These are phyloP conservation scores for Gossypium mustelinum DNA, from an alignment of 345 rosid species.

Conservation along the genomic window DNA sequence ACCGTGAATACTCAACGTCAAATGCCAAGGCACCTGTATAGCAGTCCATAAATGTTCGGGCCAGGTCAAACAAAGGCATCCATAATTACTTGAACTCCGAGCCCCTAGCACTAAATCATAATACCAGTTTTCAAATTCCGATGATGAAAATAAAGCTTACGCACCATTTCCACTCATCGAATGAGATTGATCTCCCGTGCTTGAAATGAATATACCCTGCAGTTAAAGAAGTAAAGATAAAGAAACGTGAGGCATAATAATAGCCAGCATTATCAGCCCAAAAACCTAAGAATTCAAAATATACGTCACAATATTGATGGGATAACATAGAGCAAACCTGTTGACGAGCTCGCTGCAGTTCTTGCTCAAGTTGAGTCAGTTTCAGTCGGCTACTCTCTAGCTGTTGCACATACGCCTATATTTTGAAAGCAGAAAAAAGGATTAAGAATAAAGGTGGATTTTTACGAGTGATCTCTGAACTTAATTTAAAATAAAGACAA, in stretches of 20 bases:
- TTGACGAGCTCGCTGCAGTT: constrained; percentile 91
- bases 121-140: background rate
- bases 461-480: background rate
- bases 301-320: constrained; percentile 10
- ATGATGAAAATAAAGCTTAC: background rate
- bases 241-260: constrained; percentile 8
- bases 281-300: constrained; percentile 5
- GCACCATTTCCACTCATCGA: constrained; percentile 90
- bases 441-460: background rate
- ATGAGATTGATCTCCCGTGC: constrained; percentile 87
- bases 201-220: constrained; percentile 75
- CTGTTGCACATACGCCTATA: constrained; percentile 90
- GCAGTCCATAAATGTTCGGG: background rate
- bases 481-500: background rate
- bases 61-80: too few relatives aligned
- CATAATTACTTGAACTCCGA: background rate
- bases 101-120: background rate
- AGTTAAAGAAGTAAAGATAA: constrained; percentile 7
- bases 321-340: constrained; percentile 48
- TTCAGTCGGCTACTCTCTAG: constrained; percentile 89
- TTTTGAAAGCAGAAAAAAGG: constrained; percentile 4
- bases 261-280: constrained; percentile 1
- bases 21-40: constrained; percentile 79
- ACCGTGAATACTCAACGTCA: constrained; percentile 78
- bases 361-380: constrained; percentile 86